Percentiles rank a stretch among this genome's conserved stretches.
Evolutionary conservation across 768 basidiomycete species (phyloP).

Genomic region (Butyriboletus loyo): DNA sequence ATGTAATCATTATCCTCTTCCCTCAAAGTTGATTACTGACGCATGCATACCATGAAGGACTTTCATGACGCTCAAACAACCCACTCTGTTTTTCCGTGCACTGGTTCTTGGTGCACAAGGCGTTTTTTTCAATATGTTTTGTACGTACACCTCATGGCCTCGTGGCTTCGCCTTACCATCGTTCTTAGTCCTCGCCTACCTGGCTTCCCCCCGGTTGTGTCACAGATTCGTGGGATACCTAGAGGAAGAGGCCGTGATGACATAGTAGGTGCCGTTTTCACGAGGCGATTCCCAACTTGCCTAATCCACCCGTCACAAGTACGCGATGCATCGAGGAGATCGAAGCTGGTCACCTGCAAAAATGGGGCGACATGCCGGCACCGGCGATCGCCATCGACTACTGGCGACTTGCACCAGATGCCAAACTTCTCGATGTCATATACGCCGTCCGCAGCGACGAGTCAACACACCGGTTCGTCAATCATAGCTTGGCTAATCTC

Average conservation of each 20-base stretch:
- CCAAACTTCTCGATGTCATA: constrained; percentile 83
- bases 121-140: constrained; percentile 86
- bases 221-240: constrained; percentile 92
- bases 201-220: constrained; percentile 69
- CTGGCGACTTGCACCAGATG: constrained; percentile 74
- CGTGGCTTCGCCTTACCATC: constrained; percentile 13
- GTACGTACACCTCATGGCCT: constrained; percentile 40
- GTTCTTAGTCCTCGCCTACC: constrained; percentile 65
- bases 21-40: constrained; percentile 10
- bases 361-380: constrained; percentile 74
- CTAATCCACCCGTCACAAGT: constrained; percentile 36
- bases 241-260: constrained; percentile 93
- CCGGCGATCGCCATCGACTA: constrained; percentile 94
- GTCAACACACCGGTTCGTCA: constrained; percentile 90
- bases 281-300: constrained; percentile 16
- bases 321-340: constrained; percentile 83
- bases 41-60: constrained; percentile 52
- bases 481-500: constrained; percentile 92
- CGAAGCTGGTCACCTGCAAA: constrained; percentile 74
- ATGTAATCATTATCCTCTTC: constrained; percentile 3
- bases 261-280: constrained; percentile 60
- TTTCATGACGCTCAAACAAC: constrained; percentile 89
- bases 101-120: constrained; percentile 90
- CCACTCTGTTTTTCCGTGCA: constrained; percentile 75
- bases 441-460: constrained; percentile 94